phyloP scores from a whole-genome alignment of 768 basidiomycete species.

The Phlebiopsis flavidoalba region DNA sequence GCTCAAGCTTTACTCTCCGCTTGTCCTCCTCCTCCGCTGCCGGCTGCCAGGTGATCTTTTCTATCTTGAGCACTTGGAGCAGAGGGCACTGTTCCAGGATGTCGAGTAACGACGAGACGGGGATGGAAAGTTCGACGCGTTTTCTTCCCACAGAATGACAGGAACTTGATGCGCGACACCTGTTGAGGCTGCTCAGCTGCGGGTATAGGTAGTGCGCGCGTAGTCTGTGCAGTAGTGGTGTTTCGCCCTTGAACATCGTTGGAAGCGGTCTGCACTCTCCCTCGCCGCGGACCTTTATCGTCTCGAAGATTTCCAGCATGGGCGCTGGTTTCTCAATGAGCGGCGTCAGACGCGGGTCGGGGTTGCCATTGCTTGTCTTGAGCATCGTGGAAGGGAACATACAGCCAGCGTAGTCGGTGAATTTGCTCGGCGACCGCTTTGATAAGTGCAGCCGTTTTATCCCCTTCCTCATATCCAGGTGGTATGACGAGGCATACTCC shows the following conservation, averaged over 20 bases:
- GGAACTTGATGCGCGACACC: constrained; percentile 14
- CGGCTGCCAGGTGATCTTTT: constrained; percentile 16
- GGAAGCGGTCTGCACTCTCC: constrained; percentile 18
- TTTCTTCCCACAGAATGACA: constrained; percentile 22
- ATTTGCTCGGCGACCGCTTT: constrained; percentile 16
- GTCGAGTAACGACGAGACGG: constrained; percentile 19
- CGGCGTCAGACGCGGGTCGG: constrained; percentile 12
- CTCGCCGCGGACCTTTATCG: constrained; percentile 15
- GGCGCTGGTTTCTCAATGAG: constrained; percentile 18
- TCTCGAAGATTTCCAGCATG: constrained; percentile 19
- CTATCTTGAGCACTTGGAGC: constrained; percentile 16
- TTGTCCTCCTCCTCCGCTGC: constrained; percentile 15
- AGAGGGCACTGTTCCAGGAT: constrained; percentile 20
- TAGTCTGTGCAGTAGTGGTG: constrained; percentile 17
- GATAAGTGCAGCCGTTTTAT: constrained; percentile 14
- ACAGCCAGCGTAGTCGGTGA: constrained; percentile 19
- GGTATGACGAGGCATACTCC: constrained; percentile 21
- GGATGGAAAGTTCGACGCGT: constrained; percentile 15
- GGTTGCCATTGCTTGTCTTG: constrained; percentile 12
- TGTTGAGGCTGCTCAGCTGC: constrained; percentile 11
- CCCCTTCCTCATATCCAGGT: constrained; percentile 3
- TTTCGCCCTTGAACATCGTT: constrained; percentile 17
- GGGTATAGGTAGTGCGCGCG: constrained; percentile 19
- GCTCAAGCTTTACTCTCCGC: constrained; percentile 16
- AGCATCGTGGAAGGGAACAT: constrained; percentile 20